Base-by-base conservation (phyloP, 805 yeast species). In the Starmera amethionina region DNA sequence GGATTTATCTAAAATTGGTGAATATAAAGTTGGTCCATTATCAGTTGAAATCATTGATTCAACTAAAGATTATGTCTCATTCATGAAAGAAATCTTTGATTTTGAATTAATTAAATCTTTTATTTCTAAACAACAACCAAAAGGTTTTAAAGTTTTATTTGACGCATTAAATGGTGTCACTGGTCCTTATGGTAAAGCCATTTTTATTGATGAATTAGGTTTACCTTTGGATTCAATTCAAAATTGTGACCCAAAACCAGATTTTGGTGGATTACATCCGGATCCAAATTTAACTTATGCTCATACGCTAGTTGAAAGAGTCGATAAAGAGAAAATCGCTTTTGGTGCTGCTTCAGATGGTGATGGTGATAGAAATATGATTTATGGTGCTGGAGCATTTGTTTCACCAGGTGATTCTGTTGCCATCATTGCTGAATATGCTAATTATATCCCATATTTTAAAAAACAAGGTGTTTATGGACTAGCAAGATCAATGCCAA, bases 331-430 rank as follows among this genome's bases (percentile, higher is more conserved):
- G 43, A 65, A 77, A 43, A 84, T 89, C 49, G 84, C 90, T 8
- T 90, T 90, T 59, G 98, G 98, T 47, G 97, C 97, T 32, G 97
- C 97, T 8, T 83, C 95, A n/a, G 98, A 87, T 59, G 98, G 98
- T 62, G 98, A 90, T 54, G 98, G 98, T 62, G 98, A 90, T 60
- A 79, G 98, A 67, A 90, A 90, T 62, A 90, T 90, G 98, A 90
- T 90, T 55, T 93, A 93, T 62, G 98, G 98, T 44, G 87, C 86
- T 33, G 82, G 82, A 36, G 75, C 97, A 3, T 90, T 90, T 62
- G 97, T 90, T 12, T 88, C 97, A 2, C 98, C 98, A 8, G 97
- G 98, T 59, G 98, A 90, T 62, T 84, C 95, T 5, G 97, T 90
- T 30, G 97, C 98, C 34, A 90, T 90, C 50, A 90, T 90, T 59